Conservation (phyloP, 208 protist species). For the Trypanosoma caninum region DNA sequence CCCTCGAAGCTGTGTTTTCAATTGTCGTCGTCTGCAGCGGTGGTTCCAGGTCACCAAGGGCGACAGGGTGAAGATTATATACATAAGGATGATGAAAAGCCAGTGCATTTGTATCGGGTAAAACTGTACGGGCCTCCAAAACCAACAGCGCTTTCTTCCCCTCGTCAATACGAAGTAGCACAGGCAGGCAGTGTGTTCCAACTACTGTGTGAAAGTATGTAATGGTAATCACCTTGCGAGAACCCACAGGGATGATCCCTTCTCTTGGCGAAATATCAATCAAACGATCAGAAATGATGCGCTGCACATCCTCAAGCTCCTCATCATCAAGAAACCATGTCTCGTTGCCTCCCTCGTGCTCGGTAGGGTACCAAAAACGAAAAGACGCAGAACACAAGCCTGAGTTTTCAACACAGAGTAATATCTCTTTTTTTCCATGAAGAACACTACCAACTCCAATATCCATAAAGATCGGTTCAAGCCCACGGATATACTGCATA, state of each 20-base stretch:
- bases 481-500: constrained; percentile 62
- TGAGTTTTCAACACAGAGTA: constrained; percentile 74
- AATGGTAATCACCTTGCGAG: constrained; percentile 49
- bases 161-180: constrained; percentile 68
- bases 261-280: constrained; percentile 62
- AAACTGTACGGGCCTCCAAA: constrained; percentile 81
- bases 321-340: constrained; percentile 83
- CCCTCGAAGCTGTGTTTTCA: constrained; percentile 57
- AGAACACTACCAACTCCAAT: constrained; percentile 56
- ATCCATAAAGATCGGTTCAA: constrained; percentile 75
- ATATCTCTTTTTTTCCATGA: constrained; percentile 29
- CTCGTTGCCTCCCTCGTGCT: constrained; percentile 80
- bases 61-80: constrained; percentile 78
- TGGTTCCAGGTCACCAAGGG: constrained; percentile 84
- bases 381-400: constrained; percentile 67
- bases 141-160: constrained; percentile 80
- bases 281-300: constrained; percentile 64
- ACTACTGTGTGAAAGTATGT: constrained; percentile 55
- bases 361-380: constrained; percentile 74
- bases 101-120: constrained; percentile 42
- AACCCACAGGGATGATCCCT: constrained; percentile 60
- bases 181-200: constrained; percentile 76
- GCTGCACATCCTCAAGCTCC: constrained; percentile 61
- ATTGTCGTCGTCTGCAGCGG: constrained; percentile 76
- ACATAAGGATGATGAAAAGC: constrained; percentile 53